These are phyloP conservation scores for Chloranthus sessilifolius DNA, from an alignment of 164 flowering plant species.

Conservation along the genomic window DNA sequence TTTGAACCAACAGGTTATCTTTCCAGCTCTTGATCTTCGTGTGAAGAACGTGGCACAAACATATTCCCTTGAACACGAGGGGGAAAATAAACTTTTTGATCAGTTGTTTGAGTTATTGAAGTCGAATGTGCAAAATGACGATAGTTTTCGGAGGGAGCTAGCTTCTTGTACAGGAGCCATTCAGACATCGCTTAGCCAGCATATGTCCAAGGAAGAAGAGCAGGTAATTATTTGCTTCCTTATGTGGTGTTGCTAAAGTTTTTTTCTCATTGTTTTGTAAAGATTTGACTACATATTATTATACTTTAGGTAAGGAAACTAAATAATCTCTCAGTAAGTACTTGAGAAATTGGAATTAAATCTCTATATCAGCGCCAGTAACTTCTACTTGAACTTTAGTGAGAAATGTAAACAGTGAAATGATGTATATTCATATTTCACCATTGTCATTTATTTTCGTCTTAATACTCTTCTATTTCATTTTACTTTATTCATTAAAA, in stretches of 20 bases:
- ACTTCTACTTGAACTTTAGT: too few species aligned
- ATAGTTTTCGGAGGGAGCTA: constrained; percentile 64
- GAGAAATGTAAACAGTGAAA: too few species aligned
- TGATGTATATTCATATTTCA: too few species aligned
- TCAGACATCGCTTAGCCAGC: constrained; percentile 81
- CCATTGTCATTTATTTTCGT: too few species aligned
- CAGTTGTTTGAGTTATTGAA: constrained; percentile 64
- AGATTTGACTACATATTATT: too few species aligned
- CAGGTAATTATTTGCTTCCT: constrained; percentile 54
- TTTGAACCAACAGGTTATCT: constrained; percentile 61
- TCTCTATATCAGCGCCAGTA: too few species aligned
- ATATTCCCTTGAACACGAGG: constrained; percentile 88
- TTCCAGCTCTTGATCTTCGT: constrained; percentile 91
- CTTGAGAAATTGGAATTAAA: too few species aligned
- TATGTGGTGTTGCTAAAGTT: background rate
- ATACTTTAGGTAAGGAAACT: background rate
- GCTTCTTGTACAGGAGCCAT: constrained; percentile 86
- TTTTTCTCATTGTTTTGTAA: too few species aligned
- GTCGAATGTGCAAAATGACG: constrained; percentile 47
- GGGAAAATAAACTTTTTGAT: constrained; percentile 81
- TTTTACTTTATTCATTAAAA: too few species aligned
- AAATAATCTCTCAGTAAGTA: too few species aligned
- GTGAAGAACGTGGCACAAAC: constrained; percentile 93
- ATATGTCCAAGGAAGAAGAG: constrained; percentile 95
- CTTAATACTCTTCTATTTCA: too few species aligned